Base-by-base conservation (phyloP, 2,329 filamentous ascomycete genomes). In the Sphaerulina musiva region DNA sequence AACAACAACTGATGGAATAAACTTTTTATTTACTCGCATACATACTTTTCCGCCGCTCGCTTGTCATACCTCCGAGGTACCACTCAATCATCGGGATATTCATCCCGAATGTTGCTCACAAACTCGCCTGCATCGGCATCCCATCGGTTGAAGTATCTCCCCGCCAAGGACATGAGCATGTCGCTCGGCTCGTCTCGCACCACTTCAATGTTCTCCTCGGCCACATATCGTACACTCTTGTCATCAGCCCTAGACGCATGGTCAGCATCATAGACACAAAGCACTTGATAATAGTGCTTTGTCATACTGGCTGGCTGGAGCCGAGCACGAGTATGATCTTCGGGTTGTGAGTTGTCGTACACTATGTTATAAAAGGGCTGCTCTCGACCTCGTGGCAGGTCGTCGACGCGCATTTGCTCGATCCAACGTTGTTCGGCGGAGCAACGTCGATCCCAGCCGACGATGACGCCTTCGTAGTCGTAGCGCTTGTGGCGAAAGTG, bases 91-190 rank as follows among this genome's bases (percentile, higher is more conserved):
- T 95, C 86, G 0, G 92, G 92, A 70, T 90, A 96, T 65, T 91
- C 83, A 63, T 95, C 88, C 62, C 73, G 73, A 50, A 87, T 76
- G 69, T 96, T 97, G 63, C 89, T 95, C 32, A 95, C 78, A 73
- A 97, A 98, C 3, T 73, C 76, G 61, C 82, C 82, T 0, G 72
- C 76, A 34, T 73, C 74, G 4, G 69, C 66, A 70, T 96, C 88
- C 77, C 90, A 97, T 41, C 89, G 78, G 70, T 89, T 95, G 70
- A 98, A 97, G 70, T 88, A 89, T 63, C 85, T 86, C 0, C 93
- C 93, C 2, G 90, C 89, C 61, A 87, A 72, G 44, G 77, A 76
- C 66, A 89, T 79, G 58, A 95, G 75, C 23, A 80, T 71, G n/a
- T 79, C 72, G 0, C 80, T 77, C 2, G 85, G 72, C 10, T 12